Evolutionary conservation across 2,329 filamentous ascomycete genomes (phyloP).

Genomic region (Nemania abortiva): DNA sequence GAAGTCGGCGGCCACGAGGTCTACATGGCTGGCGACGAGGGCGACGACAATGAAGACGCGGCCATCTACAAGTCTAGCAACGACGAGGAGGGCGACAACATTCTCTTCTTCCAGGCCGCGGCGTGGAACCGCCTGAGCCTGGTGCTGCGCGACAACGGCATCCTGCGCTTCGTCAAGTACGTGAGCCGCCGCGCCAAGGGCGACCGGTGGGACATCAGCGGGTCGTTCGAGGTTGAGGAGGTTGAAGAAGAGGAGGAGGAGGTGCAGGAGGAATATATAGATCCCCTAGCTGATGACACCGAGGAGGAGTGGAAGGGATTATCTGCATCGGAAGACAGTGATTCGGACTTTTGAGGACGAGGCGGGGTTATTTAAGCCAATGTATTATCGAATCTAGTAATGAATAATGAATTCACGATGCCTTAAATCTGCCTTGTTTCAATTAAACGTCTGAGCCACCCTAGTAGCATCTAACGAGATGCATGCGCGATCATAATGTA

Average conservation of each 20-base stretch:
- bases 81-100: slow-evolving; percentile 83
- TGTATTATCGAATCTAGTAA: slow-evolving; percentile 8
- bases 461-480: background rate
- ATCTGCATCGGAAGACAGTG: slow-evolving; percentile 53
- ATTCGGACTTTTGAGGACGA: slow-evolving; percentile 41
- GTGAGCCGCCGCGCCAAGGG: slow-evolving; percentile 84
- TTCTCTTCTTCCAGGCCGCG: slow-evolving; percentile 72
- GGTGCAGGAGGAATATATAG: slow-evolving; percentile 54
- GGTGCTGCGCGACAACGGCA: slow-evolving; percentile 87
- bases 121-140: slow-evolving; percentile 93
- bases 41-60: slow-evolving; percentile 74
- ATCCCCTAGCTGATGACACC: slow-evolving; percentile 56
- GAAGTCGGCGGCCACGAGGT: slow-evolving; percentile 85
- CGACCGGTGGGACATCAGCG: slow-evolving; percentile 92
- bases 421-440: background rate
- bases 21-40: slow-evolving; percentile 92
- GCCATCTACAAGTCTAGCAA: slow-evolving; percentile 85
- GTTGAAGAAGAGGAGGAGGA: slow-evolving; percentile 57
- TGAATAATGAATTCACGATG: slow-evolving; percentile 13
- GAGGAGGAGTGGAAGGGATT: slow-evolving; percentile 72
- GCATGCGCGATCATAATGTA: background rate
- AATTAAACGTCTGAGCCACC: background rate
- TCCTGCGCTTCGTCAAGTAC: slow-evolving; percentile 96
- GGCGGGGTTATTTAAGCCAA: background rate
- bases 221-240: slow-evolving; percentile 78